Percentiles rank a stretch among this genome's conserved stretches.
Conservation (phyloP, 768 basidiomycete genomes). For the Amanita polypyramis region DNA sequence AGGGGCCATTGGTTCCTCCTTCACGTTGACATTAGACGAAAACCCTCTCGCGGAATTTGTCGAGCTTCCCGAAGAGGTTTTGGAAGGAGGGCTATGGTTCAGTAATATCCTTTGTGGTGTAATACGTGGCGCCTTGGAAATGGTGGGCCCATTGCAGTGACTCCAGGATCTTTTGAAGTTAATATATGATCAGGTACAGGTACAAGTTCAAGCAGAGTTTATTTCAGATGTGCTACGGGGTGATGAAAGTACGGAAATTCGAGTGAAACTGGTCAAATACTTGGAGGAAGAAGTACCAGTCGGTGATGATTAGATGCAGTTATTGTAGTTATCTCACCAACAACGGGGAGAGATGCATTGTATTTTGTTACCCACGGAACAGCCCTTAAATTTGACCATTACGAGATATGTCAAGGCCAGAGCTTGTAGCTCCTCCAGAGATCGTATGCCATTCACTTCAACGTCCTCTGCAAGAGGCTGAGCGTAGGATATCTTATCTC, state of each 20-base stretch:
- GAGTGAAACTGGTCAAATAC: slow-evolving; percentile 83
- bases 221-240: slow-evolving; percentile 85
- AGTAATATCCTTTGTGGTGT: slow-evolving; percentile 96
- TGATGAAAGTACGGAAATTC: slow-evolving; percentile 89
- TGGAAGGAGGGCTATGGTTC: slow-evolving; percentile 93
- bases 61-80: slow-evolving; percentile 86
- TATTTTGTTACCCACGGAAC: too few species aligned
- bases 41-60: slow-evolving; percentile 97
- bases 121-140: slow-evolving; percentile 85
- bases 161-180: background rate
- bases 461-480: slow-evolving; percentile 1
- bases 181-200: slow-evolving; percentile 64
- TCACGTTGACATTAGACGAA: slow-evolving; percentile 85
- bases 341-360: too few species aligned
- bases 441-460: slow-evolving; percentile 47
- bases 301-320: slow-evolving; percentile 67
- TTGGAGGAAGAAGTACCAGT: slow-evolving; percentile 94
- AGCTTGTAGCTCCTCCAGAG: slow-evolving; percentile 83
- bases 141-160: slow-evolving; percentile 50
- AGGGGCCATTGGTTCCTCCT: slow-evolving; percentile 44
- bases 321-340: too few species aligned
- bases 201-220: slow-evolving; percentile 88
- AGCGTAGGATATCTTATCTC: slow-evolving; percentile 2
- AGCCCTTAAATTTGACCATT: background rate
- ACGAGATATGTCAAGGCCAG: slow-evolving; percentile 68